phyloP scores from a whole-genome alignment of 129 eudicot species.

The Pittosporum tobira region DNA sequence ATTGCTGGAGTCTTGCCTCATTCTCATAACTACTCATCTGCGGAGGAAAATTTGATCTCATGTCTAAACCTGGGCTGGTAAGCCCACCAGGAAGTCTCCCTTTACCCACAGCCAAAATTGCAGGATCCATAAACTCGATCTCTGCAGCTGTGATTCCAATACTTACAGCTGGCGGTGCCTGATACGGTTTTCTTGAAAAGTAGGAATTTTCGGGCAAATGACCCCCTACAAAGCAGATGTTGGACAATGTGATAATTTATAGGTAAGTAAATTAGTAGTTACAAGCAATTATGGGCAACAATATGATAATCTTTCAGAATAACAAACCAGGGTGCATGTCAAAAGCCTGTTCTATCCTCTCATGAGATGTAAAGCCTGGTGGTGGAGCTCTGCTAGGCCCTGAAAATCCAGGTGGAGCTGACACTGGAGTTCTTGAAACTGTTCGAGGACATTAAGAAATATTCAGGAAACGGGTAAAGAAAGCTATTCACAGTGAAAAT shows the following conservation, averaged over 20 bases:
- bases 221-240: slow-evolving; percentile 36
- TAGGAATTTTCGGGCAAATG: slow-evolving; percentile 47
- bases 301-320: not conserved
- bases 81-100: slow-evolving; percentile 60
- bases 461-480: not conserved
- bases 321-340: slow-evolving; percentile 61
- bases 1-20: slow-evolving; percentile 65
- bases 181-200: slow-evolving; percentile 49
- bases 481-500: not conserved
- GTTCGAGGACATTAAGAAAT: slow-evolving; percentile 9
- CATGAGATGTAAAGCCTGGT: slow-evolving; percentile 77
- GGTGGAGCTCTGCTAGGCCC: slow-evolving; percentile 89
- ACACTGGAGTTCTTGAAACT: slow-evolving; percentile 69
- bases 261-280: too few species aligned
- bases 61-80: slow-evolving; percentile 40
- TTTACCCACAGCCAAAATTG: slow-evolving; percentile 88
- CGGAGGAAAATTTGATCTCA: slow-evolving; percentile 42
- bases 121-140: slow-evolving; percentile 89
- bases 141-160: slow-evolving; percentile 35
- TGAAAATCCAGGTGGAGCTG: slow-evolving; percentile 98
- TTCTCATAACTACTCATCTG: slow-evolving; percentile 52
- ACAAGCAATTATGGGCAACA: not conserved
- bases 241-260: not conserved
- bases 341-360: slow-evolving; percentile 55
- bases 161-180: slow-evolving; percentile 46